Evolutionary conservation across 148 eudicot genomes (phyloP).

Genomic region (Camellia japonica): DNA sequence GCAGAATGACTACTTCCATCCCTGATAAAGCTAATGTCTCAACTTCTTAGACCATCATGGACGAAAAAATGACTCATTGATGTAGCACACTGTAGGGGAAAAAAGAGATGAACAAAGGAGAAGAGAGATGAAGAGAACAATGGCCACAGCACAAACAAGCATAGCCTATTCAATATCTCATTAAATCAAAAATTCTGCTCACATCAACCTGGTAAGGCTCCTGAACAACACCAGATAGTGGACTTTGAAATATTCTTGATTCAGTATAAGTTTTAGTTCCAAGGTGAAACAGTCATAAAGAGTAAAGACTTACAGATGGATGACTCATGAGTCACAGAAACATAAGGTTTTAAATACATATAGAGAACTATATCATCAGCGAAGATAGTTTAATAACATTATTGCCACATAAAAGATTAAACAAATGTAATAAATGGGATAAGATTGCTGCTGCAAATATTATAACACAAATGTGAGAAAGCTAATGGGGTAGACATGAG

Average conservation of each 20-base stretch:
- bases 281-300: background rate
- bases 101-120: too few relatives aligned
- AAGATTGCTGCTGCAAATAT: background rate
- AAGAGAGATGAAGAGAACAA: too few relatives aligned
- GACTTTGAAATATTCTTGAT: background rate
- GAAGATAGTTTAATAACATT: background rate
- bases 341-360: background rate
- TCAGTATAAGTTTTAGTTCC: background rate
- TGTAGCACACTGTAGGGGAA: too few relatives aligned
- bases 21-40: background rate
- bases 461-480: background rate
- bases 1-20: background rate
- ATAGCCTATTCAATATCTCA: too few relatives aligned
- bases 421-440: background rate
- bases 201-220: background rate
- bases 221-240: background rate
- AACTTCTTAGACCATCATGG: background rate
- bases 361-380: background rate
- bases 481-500: slow-evolving; percentile 13
- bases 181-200: too few relatives aligned
- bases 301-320: background rate
- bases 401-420: background rate
- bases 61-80: background rate
- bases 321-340: background rate
- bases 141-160: too few relatives aligned